Conservation (phyloP, 768 basidiomycete species). For the Rhizopogon vulgaris region DNA sequence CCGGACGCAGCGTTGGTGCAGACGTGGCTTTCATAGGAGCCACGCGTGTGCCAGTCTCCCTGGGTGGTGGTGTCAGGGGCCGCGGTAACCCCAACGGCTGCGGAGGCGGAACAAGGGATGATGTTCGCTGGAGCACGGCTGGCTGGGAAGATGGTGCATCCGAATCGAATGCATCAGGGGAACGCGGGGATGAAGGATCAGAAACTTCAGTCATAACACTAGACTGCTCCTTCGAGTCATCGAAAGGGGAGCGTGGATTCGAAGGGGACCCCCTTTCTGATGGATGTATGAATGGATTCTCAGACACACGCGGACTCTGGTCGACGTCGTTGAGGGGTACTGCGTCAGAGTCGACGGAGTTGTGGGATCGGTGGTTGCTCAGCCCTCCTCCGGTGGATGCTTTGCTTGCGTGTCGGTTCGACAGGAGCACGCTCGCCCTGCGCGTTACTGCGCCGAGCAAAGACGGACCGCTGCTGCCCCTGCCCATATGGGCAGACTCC, state of each 20-base stretch:
- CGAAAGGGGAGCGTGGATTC: conserved; percentile 25
- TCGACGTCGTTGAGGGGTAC: conserved; percentile 52
- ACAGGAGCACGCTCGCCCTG: conserved; percentile 55
- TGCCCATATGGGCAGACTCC: conserved; percentile 34
- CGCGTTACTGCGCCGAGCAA: conserved; percentile 53
- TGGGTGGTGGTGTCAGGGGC: conserved; percentile 53
- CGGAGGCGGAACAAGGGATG: conserved; percentile 35
- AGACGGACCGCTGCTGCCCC: conserved; percentile 26
- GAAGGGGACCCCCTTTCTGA: conserved; percentile 12
- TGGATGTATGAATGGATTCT: conserved; percentile 43
- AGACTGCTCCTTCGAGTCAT: conserved; percentile 26
- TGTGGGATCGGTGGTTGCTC: conserved; percentile 39
- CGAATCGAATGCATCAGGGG: neutral
- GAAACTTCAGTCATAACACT: conserved; percentile 13
- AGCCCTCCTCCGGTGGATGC: conserved; percentile 22
- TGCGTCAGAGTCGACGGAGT: conserved; percentile 46
- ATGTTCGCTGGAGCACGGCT: conserved; percentile 17
- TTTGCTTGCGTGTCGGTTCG: conserved; percentile 31
- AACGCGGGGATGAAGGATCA: neutral
- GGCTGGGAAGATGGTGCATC: conserved; percentile 4
- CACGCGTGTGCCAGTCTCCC: conserved; percentile 29
- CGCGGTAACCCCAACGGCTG: conserved; percentile 56
- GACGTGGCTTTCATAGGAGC: conserved; percentile 32
- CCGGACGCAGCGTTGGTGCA: conserved; percentile 21
- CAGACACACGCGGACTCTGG: conserved; percentile 29